Evolutionary conservation across 768 basidiomycete species (phyloP), one percentile per base, ranked within the genome.

Genomic region (Pleurotus eryngii): DNA sequence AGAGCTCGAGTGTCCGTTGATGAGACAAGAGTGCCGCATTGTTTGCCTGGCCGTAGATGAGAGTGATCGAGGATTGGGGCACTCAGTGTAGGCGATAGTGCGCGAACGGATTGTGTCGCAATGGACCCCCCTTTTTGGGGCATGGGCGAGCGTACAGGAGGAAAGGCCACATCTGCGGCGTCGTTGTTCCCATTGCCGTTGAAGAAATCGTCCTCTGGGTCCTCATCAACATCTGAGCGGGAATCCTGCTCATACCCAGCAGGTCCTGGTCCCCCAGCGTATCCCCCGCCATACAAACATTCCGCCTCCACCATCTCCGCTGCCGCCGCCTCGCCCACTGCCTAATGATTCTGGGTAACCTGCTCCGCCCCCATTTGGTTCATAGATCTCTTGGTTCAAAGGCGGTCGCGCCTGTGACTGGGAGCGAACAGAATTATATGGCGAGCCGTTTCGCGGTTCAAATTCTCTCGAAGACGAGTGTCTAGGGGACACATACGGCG

Each of bases 1-100:
- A 99, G 60, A 97, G 86, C 71, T 98, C 95, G 59, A 99, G 86
- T 2, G 97, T 98, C 58, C 91, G 91, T 72, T 95, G 94, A 70
- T 98, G 91, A 0, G 93, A 95, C 63, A 98, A 87, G 11, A 98
- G 84, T 5, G 94, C 86, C 3, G 95, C 97, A 64, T 94, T 87
- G 47, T 90, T 90, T 91, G 30, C 97, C 97, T 15, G 95, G 95
- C 11, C 89, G 86, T 40, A 97, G 84, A 72, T 98, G 95, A 40
- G 94, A 92, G 63, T 93, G 92, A 76, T 94, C 92, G 57, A 93
- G 84, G 65, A 94, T 81, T 47, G 88, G 85, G 2, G 79, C 86
- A 7, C 76, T 75, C 26, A 85, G 79, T 7, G 84, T 77, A 0
- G 87, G 87, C 0, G 89, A 89, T 11, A 86, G 83, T 0, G 84